Evolutionary conservation across 345 rosid species (phyloP), one percentile per base, ranked within the genome.

Genomic region (Rhodamnia argentea): DNA sequence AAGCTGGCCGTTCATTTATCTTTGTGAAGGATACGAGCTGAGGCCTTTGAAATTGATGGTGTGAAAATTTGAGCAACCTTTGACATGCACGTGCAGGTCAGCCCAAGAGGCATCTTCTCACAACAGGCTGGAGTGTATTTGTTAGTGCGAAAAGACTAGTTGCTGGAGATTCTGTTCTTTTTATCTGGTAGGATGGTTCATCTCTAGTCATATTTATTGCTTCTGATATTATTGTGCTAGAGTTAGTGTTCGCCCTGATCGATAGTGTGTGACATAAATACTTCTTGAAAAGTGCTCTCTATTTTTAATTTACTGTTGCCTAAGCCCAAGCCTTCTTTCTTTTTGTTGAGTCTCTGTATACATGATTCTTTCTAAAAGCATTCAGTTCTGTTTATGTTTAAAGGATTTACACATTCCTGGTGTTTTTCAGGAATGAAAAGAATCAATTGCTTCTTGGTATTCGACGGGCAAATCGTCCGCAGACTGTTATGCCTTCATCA

Each of bases 121-220:
- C 92, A 29, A 91, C 93, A 59, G 93, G 93, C 47, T 91, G 93
- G 93, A 91, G 93, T 84, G 93, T 91, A 53, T 92, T 92, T 87
- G 94, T 92, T 53, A 91, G 94, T 86, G 92, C 94, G 37, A 92
- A 92, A 87, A 90, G 92, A 83, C 94, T 92, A 52, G 84, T 92
- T 83, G 94, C 94, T 47, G 92, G 94, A 75, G 94, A 92, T 83
- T 92, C 94, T 54, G 92, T 92, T 53, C 88, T 92, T 84, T 92
- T 92, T 86, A 91, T 92, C 86, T 90, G 92, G 88, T 91, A 85
- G 37, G 83, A 83, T 12, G 42, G 3, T n/a, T 50, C 24, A 20
- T 82, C 60, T 3, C 52, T 50, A 51, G 29, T 70, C 81, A 70
- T 70, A 32, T 70, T 70, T 58, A 9, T 60, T 62, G 81, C 29